Base-by-base conservation (phyloP, 164 flowering plant genomes). In the Chloranthus sessilifolius region DNA sequence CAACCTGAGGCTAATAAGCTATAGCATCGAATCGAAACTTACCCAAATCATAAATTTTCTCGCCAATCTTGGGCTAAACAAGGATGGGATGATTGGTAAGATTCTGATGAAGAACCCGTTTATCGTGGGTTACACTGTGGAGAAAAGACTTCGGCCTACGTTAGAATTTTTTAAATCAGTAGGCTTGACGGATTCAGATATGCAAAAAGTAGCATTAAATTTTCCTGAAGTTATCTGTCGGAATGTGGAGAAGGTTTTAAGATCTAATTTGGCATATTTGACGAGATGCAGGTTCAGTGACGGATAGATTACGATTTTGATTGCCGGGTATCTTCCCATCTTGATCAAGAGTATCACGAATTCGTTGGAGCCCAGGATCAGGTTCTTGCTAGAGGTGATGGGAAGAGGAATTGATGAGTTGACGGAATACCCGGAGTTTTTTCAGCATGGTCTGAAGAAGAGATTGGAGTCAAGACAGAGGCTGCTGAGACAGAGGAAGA, bases 1-100 rank as follows among this genome's bases (percentile, higher is more conserved):
- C 22, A 94, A 94, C 61, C 97, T 96, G 0, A 79, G 99, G 74
- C 92, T 94, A 19, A 72, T 89, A 56, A 89, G 96, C 66, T 94
- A 94, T 66, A 80, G 95, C 74, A 89, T 94, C 48, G 88, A 89
- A 36, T 48, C 75, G 3, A 94, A 94, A 68, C 78, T 94, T 48
- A 38, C 61, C 0, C 77, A 69, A 22, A 68, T 80, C 14, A 92
- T 85, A 16, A 78, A 80, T 41, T 89, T 94, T 52, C 79, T 94
- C 26, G 66, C 78, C 11, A 53, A 69, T 52, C 66, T 89, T 34
- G 92, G 85, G 27, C 56, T 84, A 41, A 50, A 58, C 35, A 70
- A 53, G 55, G 88, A 88, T n/a, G 97, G 82, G 21, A 68, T 66
- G 78, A 83, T 94, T 24, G 92, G 86, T 37, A 86, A 80, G 65